Conservation (phyloP, 192 early-diverging fungal species). For the Podila epigama region DNA sequence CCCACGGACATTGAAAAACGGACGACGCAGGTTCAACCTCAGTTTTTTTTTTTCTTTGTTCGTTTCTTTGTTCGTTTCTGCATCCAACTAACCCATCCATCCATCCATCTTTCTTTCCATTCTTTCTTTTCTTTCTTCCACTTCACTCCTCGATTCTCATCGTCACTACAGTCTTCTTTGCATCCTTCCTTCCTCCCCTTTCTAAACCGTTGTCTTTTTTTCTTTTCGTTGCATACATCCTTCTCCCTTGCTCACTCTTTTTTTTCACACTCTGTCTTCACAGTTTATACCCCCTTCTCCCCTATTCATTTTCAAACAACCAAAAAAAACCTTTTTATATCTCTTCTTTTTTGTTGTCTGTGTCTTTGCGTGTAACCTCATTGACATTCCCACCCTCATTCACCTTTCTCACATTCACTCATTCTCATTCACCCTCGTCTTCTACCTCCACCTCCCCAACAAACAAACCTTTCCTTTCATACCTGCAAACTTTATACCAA, state of each 20-base stretch:
- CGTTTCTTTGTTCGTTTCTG: slow-evolving; percentile 8
- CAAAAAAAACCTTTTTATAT: not conserved
- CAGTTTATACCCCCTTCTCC: not conserved
- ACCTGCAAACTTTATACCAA: no score
- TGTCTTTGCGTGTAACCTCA: no score
- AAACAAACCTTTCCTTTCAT: no score
- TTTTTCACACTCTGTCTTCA: not conserved
- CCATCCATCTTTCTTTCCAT: not conserved
- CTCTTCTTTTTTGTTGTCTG: not conserved
- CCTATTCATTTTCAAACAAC: not conserved
- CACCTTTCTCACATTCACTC: not conserved
- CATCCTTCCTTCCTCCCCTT: not conserved
- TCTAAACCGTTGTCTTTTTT: not conserved
- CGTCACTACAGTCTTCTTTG: not conserved
- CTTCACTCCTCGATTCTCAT: not conserved
- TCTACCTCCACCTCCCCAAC: slow-evolving; percentile 10
- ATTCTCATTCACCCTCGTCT: not conserved
- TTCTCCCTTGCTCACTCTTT: not conserved
- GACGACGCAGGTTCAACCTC: not conserved
- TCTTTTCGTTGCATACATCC: not conserved
- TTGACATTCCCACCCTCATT: not conserved
- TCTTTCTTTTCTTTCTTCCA: not conserved
- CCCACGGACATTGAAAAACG: not conserved
- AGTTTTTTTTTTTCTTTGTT: not conserved
- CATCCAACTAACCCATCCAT: not conserved